Evolutionary conservation across 345 rosid species (phyloP).

Genomic region (Syzygium jambos): DNA sequence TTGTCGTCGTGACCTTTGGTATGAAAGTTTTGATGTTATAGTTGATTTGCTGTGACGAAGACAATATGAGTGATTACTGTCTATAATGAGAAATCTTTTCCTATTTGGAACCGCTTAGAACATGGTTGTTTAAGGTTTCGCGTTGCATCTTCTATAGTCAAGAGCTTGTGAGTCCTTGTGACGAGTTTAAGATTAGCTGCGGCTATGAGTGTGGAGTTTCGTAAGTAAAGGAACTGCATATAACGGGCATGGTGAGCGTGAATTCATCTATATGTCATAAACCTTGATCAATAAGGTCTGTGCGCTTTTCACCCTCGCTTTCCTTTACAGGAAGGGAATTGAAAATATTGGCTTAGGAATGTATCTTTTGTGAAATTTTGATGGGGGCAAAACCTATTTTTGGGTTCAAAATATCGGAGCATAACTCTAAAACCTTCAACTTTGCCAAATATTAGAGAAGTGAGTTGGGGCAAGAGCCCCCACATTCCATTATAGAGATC

Average conservation of each 20-base stretch:
- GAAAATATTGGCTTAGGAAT: neutral
- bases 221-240: neutral
- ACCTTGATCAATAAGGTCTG: neutral
- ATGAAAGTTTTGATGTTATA: constrained; percentile 7
- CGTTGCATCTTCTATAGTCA: neutral
- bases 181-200: neutral
- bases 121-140: neutral
- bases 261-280: neutral
- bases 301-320: neutral
- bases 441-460: neutral
- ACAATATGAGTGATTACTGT: neutral
- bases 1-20: constrained; percentile 64
- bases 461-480: neutral
- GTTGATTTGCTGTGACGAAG: neutral
- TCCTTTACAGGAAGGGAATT: neutral
- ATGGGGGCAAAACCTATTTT: neutral
- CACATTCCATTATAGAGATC: neutral
- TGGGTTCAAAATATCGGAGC: neutral
- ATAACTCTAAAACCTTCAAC: neutral
- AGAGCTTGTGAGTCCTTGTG: neutral
- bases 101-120: neutral
- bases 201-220: neutral
- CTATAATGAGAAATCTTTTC: neutral
- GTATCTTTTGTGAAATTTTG: neutral
- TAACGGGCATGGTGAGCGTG: neutral